Evolutionary conservation across 192 early-diverging fungal genomes (phyloP).

Genomic region (Hyaloraphidium curvatum): DNA sequence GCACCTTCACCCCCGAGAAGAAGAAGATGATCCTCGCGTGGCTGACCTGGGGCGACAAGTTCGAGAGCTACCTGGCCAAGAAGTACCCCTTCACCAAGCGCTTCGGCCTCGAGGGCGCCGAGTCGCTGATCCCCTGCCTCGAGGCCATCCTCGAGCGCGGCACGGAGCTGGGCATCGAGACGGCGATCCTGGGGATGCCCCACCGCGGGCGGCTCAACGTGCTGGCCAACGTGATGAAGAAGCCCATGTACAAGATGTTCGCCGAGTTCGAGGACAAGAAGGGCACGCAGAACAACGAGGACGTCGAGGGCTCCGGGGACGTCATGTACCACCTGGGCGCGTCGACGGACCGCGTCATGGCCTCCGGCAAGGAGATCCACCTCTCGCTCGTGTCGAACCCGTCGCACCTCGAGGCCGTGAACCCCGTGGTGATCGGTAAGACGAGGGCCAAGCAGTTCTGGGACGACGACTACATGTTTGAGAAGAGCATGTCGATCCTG

Average conservation of each 20-base stretch:
- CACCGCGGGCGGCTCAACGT: slow-evolving; percentile 98
- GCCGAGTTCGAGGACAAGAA: slow-evolving; percentile 50
- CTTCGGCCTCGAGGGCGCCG: slow-evolving; percentile 95
- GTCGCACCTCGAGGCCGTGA: slow-evolving; percentile 93
- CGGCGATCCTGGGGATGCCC: slow-evolving; percentile 95
- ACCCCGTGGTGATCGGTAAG: slow-evolving; percentile 97
- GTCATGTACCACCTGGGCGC: slow-evolving; percentile 62
- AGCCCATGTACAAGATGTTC: slow-evolving; percentile 97
- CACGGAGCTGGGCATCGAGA: slow-evolving; percentile 86
- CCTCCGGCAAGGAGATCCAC: slow-evolving; percentile 90
- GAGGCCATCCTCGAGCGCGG: slow-evolving; percentile 91
- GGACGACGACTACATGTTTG: slow-evolving; percentile 53
- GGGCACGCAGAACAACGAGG: slow-evolving; percentile 19
- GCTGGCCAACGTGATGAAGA: slow-evolving; percentile 95
- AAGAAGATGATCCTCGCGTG: slow-evolving; percentile 87
- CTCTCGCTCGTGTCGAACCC: slow-evolving; percentile 96
- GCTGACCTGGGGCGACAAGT: slow-evolving; percentile 89
- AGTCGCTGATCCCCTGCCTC: slow-evolving; percentile 94
- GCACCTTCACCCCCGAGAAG: slow-evolving; percentile 72
- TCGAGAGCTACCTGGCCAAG: slow-evolving; percentile 86
- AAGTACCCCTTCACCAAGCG: slow-evolving; percentile 97
- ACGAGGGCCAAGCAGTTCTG: slow-evolving; percentile 89
- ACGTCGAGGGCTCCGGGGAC: slow-evolving; percentile 91
- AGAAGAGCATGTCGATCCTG: slow-evolving; percentile 75
- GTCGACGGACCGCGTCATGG: slow-evolving; percentile 92